Percentiles rank a stretch among this genome's conserved stretches.
These are phyloP conservation scores for Phytophthora brassicae DNA, from an alignment of 352 stramenopile genomes.

Conservation along the genomic window DNA sequence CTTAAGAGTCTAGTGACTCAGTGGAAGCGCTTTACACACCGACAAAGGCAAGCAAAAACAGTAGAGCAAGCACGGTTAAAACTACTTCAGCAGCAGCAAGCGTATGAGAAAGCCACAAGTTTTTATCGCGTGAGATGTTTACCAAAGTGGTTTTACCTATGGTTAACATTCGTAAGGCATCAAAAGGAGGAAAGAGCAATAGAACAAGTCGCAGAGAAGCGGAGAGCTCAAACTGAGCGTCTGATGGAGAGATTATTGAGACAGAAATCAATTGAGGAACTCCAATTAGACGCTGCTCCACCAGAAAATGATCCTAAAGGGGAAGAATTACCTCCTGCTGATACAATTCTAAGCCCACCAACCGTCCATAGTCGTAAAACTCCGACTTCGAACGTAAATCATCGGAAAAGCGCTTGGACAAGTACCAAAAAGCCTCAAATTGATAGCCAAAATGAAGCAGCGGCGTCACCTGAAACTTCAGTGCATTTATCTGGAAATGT, in stretches of 20 bases:
- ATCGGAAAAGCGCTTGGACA: slow-evolving; percentile 7
- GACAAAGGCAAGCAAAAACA: slow-evolving; percentile 4
- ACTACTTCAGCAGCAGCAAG: slow-evolving; percentile 22
- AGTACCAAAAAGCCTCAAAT: background rate
- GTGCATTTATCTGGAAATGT: background rate
- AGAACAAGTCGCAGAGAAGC: slow-evolving; percentile 23
- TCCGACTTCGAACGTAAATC: background rate
- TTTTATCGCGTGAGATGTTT: slow-evolving; percentile 45
- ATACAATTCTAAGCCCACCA: background rate
- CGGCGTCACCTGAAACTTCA: background rate
- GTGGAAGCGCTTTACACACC: slow-evolving; percentile 26
- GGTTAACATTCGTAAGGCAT: slow-evolving; percentile 28
- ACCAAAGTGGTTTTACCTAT: slow-evolving; percentile 55
- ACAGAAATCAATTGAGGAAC: slow-evolving; percentile 6
- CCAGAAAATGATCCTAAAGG: background rate
- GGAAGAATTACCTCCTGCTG: background rate
- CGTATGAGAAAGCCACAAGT: slow-evolving; percentile 27
- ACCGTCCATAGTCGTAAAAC: background rate
- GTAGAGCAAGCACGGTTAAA: slow-evolving; percentile 18
- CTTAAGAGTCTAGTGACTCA: slow-evolving; percentile 17
- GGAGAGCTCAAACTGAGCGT: slow-evolving; percentile 39
- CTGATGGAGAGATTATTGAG: slow-evolving; percentile 45
- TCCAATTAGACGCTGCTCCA: background rate
- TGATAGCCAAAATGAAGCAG: background rate
- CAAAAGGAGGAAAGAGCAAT: slow-evolving; percentile 33